phyloP scores from a whole-genome alignment of 148 eudicot genomes.

The Vaccinium darrowii region DNA sequence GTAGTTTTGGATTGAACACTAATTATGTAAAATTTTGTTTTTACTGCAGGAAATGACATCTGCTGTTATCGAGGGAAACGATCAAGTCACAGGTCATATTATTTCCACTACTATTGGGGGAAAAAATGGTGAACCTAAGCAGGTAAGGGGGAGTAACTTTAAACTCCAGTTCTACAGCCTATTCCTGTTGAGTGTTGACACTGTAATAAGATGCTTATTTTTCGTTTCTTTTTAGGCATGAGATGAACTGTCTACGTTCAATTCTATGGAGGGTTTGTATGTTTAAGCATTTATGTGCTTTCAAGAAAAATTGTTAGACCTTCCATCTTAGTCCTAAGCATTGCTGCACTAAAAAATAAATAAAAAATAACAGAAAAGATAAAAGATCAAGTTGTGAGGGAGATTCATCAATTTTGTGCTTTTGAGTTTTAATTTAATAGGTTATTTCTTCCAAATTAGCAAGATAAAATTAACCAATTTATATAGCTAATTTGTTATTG shows the following conservation, averaged over 20 bases:
- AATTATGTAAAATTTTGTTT: slow-evolving; percentile 7
- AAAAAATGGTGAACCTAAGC: slow-evolving; percentile 86
- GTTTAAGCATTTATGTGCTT: neutral
- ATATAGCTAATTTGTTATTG: neutral
- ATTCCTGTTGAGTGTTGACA: slow-evolving; percentile 4
- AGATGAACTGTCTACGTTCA: neutral
- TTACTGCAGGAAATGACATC: slow-evolving; percentile 68
- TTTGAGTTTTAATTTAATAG: neutral
- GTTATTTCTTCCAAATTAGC: neutral
- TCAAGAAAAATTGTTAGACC: neutral
- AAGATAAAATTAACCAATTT: neutral
- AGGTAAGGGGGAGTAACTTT: slow-evolving; percentile 36
- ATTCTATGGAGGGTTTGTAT: neutral
- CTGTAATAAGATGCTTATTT: slow-evolving; percentile 11
- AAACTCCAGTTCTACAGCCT: neutral
- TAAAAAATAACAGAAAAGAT: neutral
- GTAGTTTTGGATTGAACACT: neutral
- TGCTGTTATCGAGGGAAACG: slow-evolving; percentile 68
- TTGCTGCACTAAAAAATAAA: neutral
- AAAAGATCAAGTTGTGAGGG: neutral
- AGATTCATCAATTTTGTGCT: neutral
- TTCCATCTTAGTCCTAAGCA: neutral
- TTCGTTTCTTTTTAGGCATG: neutral
- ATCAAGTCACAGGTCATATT: slow-evolving; percentile 80
- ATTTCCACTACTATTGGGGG: slow-evolving; percentile 89